phyloP scores from a whole-genome alignment of 257 asterid species.

The Eucommia ulmoides region DNA sequence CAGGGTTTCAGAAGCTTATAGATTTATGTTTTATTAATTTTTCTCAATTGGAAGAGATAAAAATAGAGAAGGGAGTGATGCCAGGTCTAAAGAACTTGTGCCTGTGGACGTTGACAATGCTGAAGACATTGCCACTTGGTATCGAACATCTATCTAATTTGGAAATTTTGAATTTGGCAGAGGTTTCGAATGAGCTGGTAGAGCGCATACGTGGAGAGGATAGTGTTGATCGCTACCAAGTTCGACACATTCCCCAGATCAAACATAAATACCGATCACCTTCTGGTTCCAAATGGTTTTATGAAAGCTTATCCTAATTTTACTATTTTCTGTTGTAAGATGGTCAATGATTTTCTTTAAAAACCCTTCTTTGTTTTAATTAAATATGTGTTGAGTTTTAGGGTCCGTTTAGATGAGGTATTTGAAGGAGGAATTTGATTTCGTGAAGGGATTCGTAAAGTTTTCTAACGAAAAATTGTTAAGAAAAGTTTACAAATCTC shows the following conservation, averaged over 20 bases:
- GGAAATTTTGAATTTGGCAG: slow-evolving; percentile 6
- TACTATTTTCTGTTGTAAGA: too few relatives aligned
- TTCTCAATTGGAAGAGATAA: neutral
- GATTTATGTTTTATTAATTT: too few relatives aligned
- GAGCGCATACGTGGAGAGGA: neutral
- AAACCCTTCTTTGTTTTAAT: too few relatives aligned
- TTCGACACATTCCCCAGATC: slow-evolving; percentile 7
- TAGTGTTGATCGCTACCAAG: neutral
- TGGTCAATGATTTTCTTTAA: too few relatives aligned
- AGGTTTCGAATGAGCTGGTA: slow-evolving; percentile 10
- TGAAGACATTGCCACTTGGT: slow-evolving; percentile 17
- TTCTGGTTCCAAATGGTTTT: neutral
- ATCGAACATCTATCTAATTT: slow-evolving; percentile 9
- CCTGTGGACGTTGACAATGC: slow-evolving; percentile 5
- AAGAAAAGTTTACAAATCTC: too few relatives aligned
- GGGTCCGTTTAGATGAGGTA: too few relatives aligned
- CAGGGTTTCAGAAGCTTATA: too few relatives aligned
- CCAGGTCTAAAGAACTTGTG: neutral
- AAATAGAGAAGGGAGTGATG: neutral
- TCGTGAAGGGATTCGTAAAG: too few relatives aligned
- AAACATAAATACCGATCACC: neutral
- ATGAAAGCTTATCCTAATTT: neutral
- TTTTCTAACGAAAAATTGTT: too few relatives aligned
- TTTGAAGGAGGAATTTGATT: too few relatives aligned
- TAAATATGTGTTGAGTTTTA: too few relatives aligned